Evolutionary conservation across 805 yeast species (phyloP), one percentile per base, ranked within the genome.

Genomic region (Wickerhamomyces ciferrii): DNA sequence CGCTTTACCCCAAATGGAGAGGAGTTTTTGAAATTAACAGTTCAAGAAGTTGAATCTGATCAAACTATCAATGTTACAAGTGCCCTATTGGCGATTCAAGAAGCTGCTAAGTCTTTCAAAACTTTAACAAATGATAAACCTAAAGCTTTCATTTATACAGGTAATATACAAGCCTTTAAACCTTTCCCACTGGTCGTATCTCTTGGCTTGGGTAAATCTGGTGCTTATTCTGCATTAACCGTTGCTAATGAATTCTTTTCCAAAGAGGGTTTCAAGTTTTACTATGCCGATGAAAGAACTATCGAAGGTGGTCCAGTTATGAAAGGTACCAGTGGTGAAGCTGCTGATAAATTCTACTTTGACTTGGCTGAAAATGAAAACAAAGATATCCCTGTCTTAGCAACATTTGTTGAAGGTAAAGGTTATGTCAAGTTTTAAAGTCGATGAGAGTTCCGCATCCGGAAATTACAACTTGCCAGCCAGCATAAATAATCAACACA

Each of bases 201-300:
- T 7, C 11, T 17, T 20, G 47, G 47, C 23, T 13, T 44, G 4
- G 47, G 47, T 27, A 44, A 44, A 29, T 7, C 41, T 11, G 47
- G 41, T 29, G 34, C 41, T 1, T 44, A 13, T 14, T 34, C 27
- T n/a, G 9, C 43, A 2, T 17, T 44, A 14, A 9, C 4, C n/a
- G 36, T 27, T 34, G 43, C 43, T 15, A 37, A 40, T 20, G 36
- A 13, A 15, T 34, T 35, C 14, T 44, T 35, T 36, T 32, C 36
- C 34, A 10, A 34, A 19, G 36, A 15, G 11, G 47, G 47, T 4
- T 40, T 14, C 27, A 40, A 32, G 3, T 44, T 25, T 15, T 44
- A 35, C 27, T 44, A 35, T 27, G 47, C 41, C 5, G 47, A 44
- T 27, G 39, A 44, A 39, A 44, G 47, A 44, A 36, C 17, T 20